Conservation (phyloP, 1,139 yeast genomes). For the Yamadazyma triangularis region DNA sequence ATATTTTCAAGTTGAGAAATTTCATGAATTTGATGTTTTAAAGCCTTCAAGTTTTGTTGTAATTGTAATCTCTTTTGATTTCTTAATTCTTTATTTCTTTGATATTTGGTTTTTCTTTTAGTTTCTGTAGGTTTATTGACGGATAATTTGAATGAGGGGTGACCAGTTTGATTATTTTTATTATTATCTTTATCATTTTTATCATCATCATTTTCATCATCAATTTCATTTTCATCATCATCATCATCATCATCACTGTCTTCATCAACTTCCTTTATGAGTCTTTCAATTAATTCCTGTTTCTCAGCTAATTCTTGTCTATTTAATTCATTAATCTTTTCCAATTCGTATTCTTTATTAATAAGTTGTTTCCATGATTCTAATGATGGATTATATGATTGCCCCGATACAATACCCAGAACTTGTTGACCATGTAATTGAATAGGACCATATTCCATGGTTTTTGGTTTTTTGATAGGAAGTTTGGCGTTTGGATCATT, state of each 20-base stretch:
- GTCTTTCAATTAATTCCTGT: constrained; percentile 55
- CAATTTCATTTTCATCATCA: constrained; percentile 35
- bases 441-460: constrained; percentile 19
- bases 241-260: constrained; percentile 52
- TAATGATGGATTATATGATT: constrained; percentile 87
- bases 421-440: constrained; percentile 6
- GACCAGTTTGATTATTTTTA: constrained; percentile 26
- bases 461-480: constrained; percentile 8
- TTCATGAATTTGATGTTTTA: constrained; percentile 54
- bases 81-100: constrained; percentile 67
- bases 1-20: constrained; percentile 47
- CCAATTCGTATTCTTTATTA: constrained; percentile 60
- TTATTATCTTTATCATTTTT: constrained; percentile 48
- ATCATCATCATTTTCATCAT: constrained; percentile 30
- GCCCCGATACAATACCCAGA: constrained; percentile 61
- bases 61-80: constrained; percentile 59
- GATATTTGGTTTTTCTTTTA: constrained; percentile 72
- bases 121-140: constrained; percentile 65
- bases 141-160: constrained; percentile 56
- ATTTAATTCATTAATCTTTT: constrained; percentile 63
- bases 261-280: constrained; percentile 55
- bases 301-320: constrained; percentile 58
- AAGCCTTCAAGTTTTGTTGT: constrained; percentile 52
- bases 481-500: constrained; percentile 5
- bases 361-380: constrained; percentile 79